These are phyloP conservation scores for Agaricales sp. DNA, from an alignment of 1,284 basidiomycete species.

Conservation along the genomic window DNA sequence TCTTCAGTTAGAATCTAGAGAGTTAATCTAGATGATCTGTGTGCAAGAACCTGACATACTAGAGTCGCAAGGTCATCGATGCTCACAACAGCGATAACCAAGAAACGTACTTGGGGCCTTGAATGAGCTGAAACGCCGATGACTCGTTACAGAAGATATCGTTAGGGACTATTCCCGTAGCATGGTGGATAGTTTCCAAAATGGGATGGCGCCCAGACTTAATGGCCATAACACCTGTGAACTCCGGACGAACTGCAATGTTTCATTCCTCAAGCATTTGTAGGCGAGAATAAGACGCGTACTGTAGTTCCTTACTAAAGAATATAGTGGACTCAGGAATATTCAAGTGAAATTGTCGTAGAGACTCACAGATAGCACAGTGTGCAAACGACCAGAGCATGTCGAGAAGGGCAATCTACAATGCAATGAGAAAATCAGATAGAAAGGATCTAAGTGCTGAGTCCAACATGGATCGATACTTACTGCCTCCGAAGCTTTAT, in stretches of 20 bases:
- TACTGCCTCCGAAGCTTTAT: conserved; percentile 83
- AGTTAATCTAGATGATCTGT: too few species aligned
- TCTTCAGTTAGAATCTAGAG: conserved; percentile 4
- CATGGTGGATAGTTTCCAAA: conserved; percentile 62
- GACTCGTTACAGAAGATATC: conserved; percentile 79
- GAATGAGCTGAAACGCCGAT: conserved; percentile 80
- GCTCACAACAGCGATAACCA: too few species aligned
- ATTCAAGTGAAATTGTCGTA: conserved; percentile 1
- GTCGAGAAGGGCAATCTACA: conserved; percentile 72
- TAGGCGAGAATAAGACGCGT: not conserved
- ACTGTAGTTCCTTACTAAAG: conserved; percentile 66
- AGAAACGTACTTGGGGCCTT: conserved; percentile 71
- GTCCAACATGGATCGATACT: conserved; percentile 10
- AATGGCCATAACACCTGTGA: conserved; percentile 77
- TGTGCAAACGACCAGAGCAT: conserved; percentile 83
- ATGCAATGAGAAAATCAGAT: not conserved
- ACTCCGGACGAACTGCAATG: conserved; percentile 74
- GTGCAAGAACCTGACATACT: conserved; percentile 69
- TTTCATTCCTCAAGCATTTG: not conserved
- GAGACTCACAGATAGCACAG: conserved; percentile 55
- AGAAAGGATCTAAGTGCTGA: too few species aligned
- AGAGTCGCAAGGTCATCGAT: conserved; percentile 3
- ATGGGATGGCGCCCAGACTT: conserved; percentile 82
- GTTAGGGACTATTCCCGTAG: conserved; percentile 70
- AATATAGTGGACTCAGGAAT: conserved; percentile 2